These are phyloP conservation scores for Cryptococcus hybrid DNA, from an alignment of 1,284 basidiomycete species.

Conservation along the genomic window DNA sequence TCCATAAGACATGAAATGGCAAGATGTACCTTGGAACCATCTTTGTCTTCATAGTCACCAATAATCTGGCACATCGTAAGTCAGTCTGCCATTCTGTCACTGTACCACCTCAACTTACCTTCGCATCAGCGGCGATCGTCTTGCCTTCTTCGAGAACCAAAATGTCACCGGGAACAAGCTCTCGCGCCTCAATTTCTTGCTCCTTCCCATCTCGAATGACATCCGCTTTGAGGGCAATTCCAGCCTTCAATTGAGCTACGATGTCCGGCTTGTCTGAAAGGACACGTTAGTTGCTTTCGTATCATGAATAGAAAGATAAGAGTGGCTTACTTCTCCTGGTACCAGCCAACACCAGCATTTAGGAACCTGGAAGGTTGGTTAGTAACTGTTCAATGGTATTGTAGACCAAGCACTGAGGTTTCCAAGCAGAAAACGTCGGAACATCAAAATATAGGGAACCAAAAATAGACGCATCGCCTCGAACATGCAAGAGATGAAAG, in stretches of 20 bases:
- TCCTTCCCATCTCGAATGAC: constrained; percentile 80
- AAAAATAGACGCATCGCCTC: no score
- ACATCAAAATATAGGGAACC: no score
- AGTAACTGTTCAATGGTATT: no score
- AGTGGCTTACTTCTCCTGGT: constrained; percentile 55
- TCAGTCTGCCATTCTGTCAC: no score
- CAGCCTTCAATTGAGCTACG: constrained; percentile 99
- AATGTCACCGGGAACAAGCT: constrained; percentile 90
- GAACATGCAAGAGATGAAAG: not conserved
- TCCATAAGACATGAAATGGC: no score
- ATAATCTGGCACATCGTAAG: constrained; percentile 59
- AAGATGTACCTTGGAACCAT: not conserved
- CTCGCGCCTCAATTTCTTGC: constrained; percentile 83
- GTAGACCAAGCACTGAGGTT: no score
- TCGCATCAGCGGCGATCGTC: constrained; percentile 89
- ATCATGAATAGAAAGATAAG: no score
- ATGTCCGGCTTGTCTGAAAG: constrained; percentile 62
- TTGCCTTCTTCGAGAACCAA: constrained; percentile 97
- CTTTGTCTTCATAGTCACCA: constrained; percentile 51
- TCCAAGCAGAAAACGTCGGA: no score
- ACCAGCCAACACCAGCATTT: constrained; percentile 60
- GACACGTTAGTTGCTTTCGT: no score
- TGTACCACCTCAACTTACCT: constrained; percentile 83
- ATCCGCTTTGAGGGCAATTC: constrained; percentile 94
- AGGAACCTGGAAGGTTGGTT: constrained; percentile 35